Evolutionary conservation across 140 eudicot species (phyloP).

Genomic region (Senecio squalidus): DNA sequence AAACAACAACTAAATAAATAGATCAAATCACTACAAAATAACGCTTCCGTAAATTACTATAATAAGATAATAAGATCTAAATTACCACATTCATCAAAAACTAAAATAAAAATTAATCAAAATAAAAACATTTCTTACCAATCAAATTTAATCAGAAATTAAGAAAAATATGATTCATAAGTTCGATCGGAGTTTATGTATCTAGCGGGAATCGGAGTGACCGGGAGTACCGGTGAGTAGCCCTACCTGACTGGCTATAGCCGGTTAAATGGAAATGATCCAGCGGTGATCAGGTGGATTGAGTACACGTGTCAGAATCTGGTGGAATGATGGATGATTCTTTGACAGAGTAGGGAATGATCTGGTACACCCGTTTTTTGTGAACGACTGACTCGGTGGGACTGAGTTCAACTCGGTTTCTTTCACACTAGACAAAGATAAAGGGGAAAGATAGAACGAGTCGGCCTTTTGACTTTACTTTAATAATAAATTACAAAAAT

Average conservation of each 20-base stretch:
- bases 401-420: slow-evolving; percentile 34
- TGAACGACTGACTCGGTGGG: slow-evolving; percentile 27
- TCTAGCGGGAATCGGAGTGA: slow-evolving; percentile 39
- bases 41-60: background rate
- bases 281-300: slow-evolving; percentile 30
- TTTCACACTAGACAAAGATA: slow-evolving; percentile 21
- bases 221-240: slow-evolving; percentile 33
- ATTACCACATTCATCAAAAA: slow-evolving; percentile 26
- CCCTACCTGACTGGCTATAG: slow-evolving; percentile 25
- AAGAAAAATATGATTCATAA: background rate
- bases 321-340: slow-evolving; percentile 20
- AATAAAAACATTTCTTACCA: no score
- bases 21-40: slow-evolving; percentile 13
- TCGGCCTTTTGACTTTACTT: slow-evolving; percentile 35
- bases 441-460: slow-evolving; percentile 27
- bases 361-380: slow-evolving; percentile 18
- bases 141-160: background rate
- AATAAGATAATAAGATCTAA: slow-evolving; percentile 5
- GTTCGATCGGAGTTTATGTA: slow-evolving; percentile 40
- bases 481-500: background rate
- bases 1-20: background rate
- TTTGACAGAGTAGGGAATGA: slow-evolving; percentile 32
- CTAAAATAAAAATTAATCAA: background rate
- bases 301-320: slow-evolving; percentile 28
- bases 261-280: slow-evolving; percentile 30